Conservation (phyloP, 768 basidiomycete species). For the Leccinum imitatum region DNA sequence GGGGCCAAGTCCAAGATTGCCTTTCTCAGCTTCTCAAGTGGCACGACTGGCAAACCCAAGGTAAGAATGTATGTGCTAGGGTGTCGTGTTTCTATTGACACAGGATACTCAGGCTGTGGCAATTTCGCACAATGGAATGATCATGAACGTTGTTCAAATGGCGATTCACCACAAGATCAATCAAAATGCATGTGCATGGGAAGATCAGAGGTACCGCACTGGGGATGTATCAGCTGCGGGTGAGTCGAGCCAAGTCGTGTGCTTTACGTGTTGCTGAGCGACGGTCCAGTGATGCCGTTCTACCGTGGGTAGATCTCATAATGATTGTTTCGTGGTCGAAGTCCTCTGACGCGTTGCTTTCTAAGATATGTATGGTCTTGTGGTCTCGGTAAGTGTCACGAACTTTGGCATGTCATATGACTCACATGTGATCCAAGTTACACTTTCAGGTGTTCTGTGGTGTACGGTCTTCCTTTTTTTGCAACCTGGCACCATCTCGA, state of each 20-base stretch:
- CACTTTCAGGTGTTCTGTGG: constrained; percentile 55
- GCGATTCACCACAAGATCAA: constrained; percentile 47
- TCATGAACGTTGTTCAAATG: constrained; percentile 64
- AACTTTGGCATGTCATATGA: neutral
- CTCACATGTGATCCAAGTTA: constrained; percentile 35
- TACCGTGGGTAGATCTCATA: constrained; percentile 44
- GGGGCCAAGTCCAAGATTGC: constrained; percentile 63
- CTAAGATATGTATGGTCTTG: constrained; percentile 60
- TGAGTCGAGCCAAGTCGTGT: constrained; percentile 29
- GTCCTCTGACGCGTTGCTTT: constrained; percentile 12
- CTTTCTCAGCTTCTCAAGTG: constrained; percentile 71
- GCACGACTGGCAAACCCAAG: constrained; percentile 61
- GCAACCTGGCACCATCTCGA: neutral
- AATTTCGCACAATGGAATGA: constrained; percentile 63
- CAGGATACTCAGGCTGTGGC: constrained; percentile 51
- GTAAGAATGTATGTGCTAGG: constrained; percentile 3
- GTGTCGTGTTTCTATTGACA: neutral
- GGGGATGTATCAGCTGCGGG: constrained; percentile 61
- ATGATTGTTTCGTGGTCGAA: neutral
- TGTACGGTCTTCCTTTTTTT: constrained; percentile 32
- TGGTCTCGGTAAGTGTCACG: constrained; percentile 47
- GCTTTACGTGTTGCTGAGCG: constrained; percentile 8
- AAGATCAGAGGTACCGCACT: constrained; percentile 43
- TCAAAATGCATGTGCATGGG: constrained; percentile 37
- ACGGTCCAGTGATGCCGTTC: constrained; percentile 51